Evolutionary conservation across 2,329 filamentous ascomycete species (phyloP).

Genomic region (Arthroderma uncinatum): DNA sequence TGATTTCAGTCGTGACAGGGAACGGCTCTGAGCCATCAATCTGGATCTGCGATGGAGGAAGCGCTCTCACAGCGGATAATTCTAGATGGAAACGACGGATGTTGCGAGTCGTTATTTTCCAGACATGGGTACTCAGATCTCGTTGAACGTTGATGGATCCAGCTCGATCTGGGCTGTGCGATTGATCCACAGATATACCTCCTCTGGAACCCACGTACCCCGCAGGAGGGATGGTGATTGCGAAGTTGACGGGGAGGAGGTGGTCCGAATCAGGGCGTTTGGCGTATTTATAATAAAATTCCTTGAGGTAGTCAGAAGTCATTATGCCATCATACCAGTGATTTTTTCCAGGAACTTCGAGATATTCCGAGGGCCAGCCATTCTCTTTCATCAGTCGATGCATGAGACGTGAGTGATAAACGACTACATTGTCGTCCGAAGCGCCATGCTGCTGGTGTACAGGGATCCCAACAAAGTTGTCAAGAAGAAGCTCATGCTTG

Average conservation of each 20-base stretch:
- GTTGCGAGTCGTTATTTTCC: slow-evolving; percentile 35
- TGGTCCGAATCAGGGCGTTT: slow-evolving; percentile 3
- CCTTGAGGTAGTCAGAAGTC: slow-evolving; percentile 39
- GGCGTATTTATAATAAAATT: slow-evolving; percentile 37
- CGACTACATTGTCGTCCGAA: slow-evolving; percentile 48
- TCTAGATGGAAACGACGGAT: slow-evolving; percentile 33
- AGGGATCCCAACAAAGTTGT: slow-evolving; percentile 43
- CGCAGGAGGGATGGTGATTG: slow-evolving; percentile 41
- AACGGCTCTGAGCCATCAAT: slow-evolving; percentile 17
- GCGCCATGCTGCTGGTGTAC: slow-evolving; percentile 48
- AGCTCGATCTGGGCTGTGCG: slow-evolving; percentile 41
- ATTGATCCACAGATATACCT: slow-evolving; percentile 41
- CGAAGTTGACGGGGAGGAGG: slow-evolving; percentile 31
- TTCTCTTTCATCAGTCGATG: slow-evolving; percentile 38
- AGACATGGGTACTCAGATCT: slow-evolving; percentile 19
- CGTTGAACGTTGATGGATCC: slow-evolving; percentile 38
- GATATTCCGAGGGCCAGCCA: slow-evolving; percentile 36
- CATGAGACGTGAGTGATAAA: slow-evolving; percentile 47
- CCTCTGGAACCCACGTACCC: slow-evolving; percentile 43
- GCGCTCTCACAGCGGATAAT: background rate
- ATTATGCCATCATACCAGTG: slow-evolving; percentile 48
- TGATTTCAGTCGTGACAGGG: slow-evolving; percentile 8
- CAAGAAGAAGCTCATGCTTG: slow-evolving; percentile 44
- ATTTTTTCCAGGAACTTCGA: slow-evolving; percentile 39
- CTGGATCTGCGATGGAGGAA: slow-evolving; percentile 13